phyloP scores from a whole-genome alignment of 169 alveolate species.

The Cryptosporidium andersoni region DNA sequence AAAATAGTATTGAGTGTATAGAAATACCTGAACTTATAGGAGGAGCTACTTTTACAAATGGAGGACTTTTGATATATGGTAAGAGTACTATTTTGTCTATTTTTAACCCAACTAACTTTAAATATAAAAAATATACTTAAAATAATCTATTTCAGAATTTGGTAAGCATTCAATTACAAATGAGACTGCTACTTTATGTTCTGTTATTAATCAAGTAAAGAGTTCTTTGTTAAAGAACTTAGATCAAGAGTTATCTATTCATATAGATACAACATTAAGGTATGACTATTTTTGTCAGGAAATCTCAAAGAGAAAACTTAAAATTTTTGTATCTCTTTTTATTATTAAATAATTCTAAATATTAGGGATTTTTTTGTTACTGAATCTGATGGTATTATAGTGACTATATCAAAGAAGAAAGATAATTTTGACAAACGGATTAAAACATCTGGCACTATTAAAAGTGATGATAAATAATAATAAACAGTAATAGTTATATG shows the following conservation, averaged over 20 bases:
- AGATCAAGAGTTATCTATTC: conserved; percentile 23
- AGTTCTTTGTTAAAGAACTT: conserved; percentile 47
- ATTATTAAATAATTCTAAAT: neutral
- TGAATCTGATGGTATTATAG: conserved; percentile 38
- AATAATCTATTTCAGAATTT: conserved; percentile 14
- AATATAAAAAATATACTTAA: neutral
- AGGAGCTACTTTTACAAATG: conserved; percentile 53
- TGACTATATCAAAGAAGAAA: neutral
- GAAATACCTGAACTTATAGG: conserved; percentile 41
- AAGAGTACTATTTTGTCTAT: neutral
- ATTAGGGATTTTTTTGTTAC: conserved; percentile 25
- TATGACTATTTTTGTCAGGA: neutral
- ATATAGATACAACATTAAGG: conserved; percentile 54
- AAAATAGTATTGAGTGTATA: neutral
- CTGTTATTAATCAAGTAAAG: conserved; percentile 44
- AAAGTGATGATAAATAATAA: too few relatives aligned
- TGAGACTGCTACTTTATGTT: conserved; percentile 31
- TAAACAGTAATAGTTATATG: too few relatives aligned
- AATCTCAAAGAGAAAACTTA: neutral
- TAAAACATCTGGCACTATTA: too few relatives aligned
- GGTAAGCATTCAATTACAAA: conserved; percentile 10
- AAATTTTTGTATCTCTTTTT: neutral
- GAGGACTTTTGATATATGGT: conserved; percentile 59
- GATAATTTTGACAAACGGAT: too few relatives aligned
- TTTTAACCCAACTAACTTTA: neutral